Base-by-base conservation (phyloP, 176 grass and related monocot species). In the Paspalum notatum region DNA sequence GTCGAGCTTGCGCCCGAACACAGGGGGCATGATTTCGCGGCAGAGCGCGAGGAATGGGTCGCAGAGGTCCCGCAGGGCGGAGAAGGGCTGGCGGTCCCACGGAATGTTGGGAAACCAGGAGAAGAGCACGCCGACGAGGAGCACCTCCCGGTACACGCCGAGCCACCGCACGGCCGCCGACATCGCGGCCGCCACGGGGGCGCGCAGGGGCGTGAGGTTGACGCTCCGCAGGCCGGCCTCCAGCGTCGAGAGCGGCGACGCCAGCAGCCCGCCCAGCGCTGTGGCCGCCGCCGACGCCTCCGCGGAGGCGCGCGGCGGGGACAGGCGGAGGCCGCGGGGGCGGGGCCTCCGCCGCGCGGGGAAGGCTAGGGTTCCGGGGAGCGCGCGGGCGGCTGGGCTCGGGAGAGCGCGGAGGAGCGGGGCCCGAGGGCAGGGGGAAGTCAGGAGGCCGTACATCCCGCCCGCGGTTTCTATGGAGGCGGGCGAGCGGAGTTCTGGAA, bases 41-140 rank as follows among this genome's bases (percentile, higher is more conserved):
- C 93, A 98, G 73, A 98, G 90, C 6, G 91, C 91, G 42, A 98
- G 92, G 60, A 91, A 98, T 8, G 92, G 95, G 62, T 98, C 95
- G 77, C 92, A 94, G 18, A 98, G 88, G 78, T 98, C 92, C 11
- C 92, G 82, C 59, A 98, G 75, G 7, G 95, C 92, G 3, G 95
- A 98, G 59, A 98, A 91, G 21, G 95, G 95, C 71, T 95, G 95
- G 37, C 91, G 92, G 41, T 98, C 95, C 95, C 95, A 98, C 32
- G 92, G 92, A 59, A 98, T 87, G 87, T 98, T 95, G 71, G 95
- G 95, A 80, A 98, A 98, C 95, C 95, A 98, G 44, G 91, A 94
- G 77, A 98, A 71, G 6, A 98, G 83, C 13, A 98, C 95, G 25
- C 92, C 90, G 11, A 98, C 90, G 56, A 98, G 89, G 12, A 98